Base-by-base conservation (phyloP, 306 rosid species). In the Dryas drummondii region DNA sequence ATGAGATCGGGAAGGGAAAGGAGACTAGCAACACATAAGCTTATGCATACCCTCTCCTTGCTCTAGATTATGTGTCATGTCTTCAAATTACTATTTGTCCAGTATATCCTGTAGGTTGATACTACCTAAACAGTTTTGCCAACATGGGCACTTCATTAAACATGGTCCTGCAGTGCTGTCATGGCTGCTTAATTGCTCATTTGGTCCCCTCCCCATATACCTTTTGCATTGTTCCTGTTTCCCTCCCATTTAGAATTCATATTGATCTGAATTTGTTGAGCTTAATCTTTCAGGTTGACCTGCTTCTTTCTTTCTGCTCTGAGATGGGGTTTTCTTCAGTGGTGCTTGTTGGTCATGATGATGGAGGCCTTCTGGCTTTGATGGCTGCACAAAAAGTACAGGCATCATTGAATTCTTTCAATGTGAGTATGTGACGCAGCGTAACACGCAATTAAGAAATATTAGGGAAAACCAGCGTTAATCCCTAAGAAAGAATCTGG, bases 291-390 rank as follows among this genome's bases (percentile, higher is more conserved):
- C 97, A 94, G 99, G 97, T 92, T 77, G 98, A 87, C 75, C 79
- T 90, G 73, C 97, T 94, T 63, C 89, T 94, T 84, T 87, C 98
- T 68, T 94, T 92, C 90, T 94, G 98, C 87, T 84, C 90, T 47
- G 97, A 92, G 89, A 86, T 94, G 85, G 97, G 99, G 58, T 92
- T 94, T 79, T 85, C 96, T 78, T 92, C 97, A 0, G 99, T 94
- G 81, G 93, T 92, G 75, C 81, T 93, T 65, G 85, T 91, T 50
- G 98, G 97, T 70, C 98, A 93, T 68, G 98, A 93, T 76, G 98
- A 91, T 70, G 98, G 98, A 79, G 97, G 97, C 57, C 77, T 93
- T 82, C 85, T 93, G 64, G 91, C 93, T 79, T 72, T 93, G 77
- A 89, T 85, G 93, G 87, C 97, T 49, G 92, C 96, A 8, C 89